Percentiles rank a stretch among this genome's conserved stretches.
These are phyloP conservation scores for Abrus pulchellus DNA, from an alignment of 306 rosid species.

Conservation along the genomic window DNA sequence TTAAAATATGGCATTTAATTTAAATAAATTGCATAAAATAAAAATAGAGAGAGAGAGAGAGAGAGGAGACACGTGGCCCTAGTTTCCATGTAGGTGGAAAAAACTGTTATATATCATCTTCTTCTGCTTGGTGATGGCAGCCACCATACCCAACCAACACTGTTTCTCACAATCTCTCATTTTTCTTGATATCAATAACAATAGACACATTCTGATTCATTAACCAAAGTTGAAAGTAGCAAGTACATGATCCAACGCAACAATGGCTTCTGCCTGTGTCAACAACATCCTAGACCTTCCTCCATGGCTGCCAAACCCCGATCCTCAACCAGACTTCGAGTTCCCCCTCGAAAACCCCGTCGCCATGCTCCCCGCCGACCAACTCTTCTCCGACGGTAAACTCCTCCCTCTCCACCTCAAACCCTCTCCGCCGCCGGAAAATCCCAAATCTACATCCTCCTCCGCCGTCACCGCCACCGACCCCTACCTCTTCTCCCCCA, in stretches of 20 bases:
- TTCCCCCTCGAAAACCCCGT: constrained; percentile 84
- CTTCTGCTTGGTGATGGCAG: not conserved
- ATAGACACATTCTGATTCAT: too few relatives aligned
- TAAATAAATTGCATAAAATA: too few relatives aligned
- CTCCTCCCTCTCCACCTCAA: constrained; percentile 75
- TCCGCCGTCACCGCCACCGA: constrained; percentile 47
- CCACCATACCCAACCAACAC: constrained; percentile 15
- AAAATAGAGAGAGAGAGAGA: not conserved
- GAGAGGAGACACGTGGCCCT: constrained; percentile 42
- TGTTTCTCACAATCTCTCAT: not conserved
- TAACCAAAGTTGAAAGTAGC: too few relatives aligned
- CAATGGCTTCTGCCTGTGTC: constrained; percentile 95
- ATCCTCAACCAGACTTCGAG: constrained; percentile 73
- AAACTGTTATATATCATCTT: constrained; percentile 55
- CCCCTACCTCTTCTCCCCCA: constrained; percentile 81
- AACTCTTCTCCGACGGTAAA: constrained; percentile 90
- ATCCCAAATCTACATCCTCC: constrained; percentile 23
- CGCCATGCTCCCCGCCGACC: constrained; percentile 92
- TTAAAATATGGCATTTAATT: too few relatives aligned
- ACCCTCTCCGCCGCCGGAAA: constrained; percentile 41
- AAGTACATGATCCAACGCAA: constrained; percentile 44
- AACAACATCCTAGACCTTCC: constrained; percentile 61
- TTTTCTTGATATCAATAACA: not conserved
- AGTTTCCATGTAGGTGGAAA: constrained; percentile 42
- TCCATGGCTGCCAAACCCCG: not conserved